Conservation (phyloP, 225 moss, liverwort and hornwort species). For the Polytrichum formosum region DNA sequence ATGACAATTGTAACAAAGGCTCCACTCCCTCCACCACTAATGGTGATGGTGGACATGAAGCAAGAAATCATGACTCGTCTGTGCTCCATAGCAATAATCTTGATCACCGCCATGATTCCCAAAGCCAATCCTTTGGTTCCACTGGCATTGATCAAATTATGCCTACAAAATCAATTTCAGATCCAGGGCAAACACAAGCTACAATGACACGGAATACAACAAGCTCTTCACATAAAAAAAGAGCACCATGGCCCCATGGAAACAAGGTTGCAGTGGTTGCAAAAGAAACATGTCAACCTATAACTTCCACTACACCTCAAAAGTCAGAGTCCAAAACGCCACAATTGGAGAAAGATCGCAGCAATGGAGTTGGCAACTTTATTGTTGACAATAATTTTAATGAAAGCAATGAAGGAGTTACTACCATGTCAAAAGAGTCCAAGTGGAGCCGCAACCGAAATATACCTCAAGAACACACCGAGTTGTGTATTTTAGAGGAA, state of each 20-base stretch:
- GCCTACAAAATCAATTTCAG: too few relatives aligned
- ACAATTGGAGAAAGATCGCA: conserved; percentile 8
- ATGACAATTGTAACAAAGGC: conserved; percentile 19
- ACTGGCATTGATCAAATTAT: background rate
- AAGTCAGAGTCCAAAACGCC: conserved; percentile 7
- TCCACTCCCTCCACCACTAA: conserved; percentile 11
- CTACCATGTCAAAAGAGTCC: background rate
- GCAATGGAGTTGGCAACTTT: background rate
- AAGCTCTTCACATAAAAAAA: too few relatives aligned
- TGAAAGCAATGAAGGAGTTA: background rate
- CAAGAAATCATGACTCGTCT: too few relatives aligned
- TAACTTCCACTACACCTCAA: background rate
- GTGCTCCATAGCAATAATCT: background rate
- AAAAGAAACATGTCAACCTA: background rate
- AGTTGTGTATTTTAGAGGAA: conserved; percentile 6
- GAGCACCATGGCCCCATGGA: too few relatives aligned
- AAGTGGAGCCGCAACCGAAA: background rate
- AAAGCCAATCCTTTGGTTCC: conserved; percentile 8
- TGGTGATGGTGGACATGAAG: too few relatives aligned
- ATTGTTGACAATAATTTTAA: background rate
- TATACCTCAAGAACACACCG: background rate
- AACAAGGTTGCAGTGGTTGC: too few relatives aligned
- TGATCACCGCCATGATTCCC: background rate
- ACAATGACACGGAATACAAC: too few relatives aligned
- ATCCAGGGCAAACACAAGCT: too few relatives aligned